These are phyloP conservation scores for Neopestalotiopsis rosae DNA, from an alignment of 2,329 filamentous ascomycete genomes.

Conservation along the genomic window DNA sequence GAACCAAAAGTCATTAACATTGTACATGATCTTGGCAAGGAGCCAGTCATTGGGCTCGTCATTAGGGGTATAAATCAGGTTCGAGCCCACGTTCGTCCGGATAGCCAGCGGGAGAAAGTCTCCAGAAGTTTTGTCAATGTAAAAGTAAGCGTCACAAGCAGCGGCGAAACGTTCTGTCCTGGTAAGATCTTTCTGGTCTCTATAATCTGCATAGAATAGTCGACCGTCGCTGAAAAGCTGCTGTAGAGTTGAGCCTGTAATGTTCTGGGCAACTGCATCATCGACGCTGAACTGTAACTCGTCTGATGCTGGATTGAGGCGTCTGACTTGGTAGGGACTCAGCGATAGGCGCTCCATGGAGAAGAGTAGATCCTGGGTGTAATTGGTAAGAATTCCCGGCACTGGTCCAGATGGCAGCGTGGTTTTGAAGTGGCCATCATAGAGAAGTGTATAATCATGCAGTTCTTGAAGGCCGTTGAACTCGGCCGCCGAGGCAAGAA, in stretches of 20 bases:
- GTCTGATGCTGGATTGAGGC: constrained; percentile 37
- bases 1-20: constrained; percentile 52
- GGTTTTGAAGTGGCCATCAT: constrained; percentile 45
- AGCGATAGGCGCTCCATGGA: constrained; percentile 52
- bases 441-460: constrained; percentile 46
- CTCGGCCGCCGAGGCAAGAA: neutral
- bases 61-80: constrained; percentile 51
- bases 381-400: constrained; percentile 47
- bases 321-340: constrained; percentile 44
- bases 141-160: constrained; percentile 53
- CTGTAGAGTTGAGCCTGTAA: constrained; percentile 39
- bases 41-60: constrained; percentile 53
- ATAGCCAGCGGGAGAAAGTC: constrained; percentile 55
- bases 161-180: constrained; percentile 39
- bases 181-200: constrained; percentile 37
- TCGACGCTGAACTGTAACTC: constrained; percentile 44
- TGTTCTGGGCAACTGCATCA: constrained; percentile 29
- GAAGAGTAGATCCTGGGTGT: constrained; percentile 51
- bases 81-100: constrained; percentile 44
- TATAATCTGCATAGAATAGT: constrained; percentile 50
- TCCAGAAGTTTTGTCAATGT: constrained; percentile 42
- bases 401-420: constrained; percentile 41
- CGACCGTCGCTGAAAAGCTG: constrained; percentile 40
- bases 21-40: constrained; percentile 55
- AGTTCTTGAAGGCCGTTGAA: constrained; percentile 23